phyloP scores from a whole-genome alignment of 164 flowering plant genomes.

The Brasenia schreberi region DNA sequence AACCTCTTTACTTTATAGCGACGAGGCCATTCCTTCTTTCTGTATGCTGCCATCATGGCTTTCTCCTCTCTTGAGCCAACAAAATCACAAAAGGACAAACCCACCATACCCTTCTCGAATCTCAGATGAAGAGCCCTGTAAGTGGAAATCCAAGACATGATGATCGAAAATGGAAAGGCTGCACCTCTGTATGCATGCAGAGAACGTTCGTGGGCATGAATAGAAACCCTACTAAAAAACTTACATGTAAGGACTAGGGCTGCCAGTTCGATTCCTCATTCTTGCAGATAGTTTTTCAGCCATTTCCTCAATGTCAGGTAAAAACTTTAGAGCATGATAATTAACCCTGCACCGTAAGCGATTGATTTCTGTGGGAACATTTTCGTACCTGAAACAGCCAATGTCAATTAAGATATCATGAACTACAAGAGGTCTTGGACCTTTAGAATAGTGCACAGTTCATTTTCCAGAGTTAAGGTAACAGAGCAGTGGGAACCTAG shows the following conservation, averaged over 20 bases:
- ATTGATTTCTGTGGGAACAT: slow-evolving; percentile 92
- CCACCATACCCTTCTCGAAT: slow-evolving; percentile 99
- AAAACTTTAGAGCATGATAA: slow-evolving; percentile 90
- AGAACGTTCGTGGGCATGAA: background rate
- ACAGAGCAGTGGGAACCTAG: background rate
- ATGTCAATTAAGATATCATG: background rate
- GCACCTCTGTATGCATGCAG: background rate
- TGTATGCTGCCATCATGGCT: slow-evolving; percentile 79
- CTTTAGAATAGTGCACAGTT: background rate
- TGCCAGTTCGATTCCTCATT: slow-evolving; percentile 87
- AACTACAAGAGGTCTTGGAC: background rate
- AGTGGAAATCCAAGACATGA: slow-evolving; percentile 1
- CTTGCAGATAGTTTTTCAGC: slow-evolving; percentile 69
- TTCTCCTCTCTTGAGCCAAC: slow-evolving; percentile 97
- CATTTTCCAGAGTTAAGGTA: background rate
- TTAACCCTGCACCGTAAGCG: slow-evolving; percentile 90
- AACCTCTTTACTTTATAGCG: slow-evolving; percentile 58
- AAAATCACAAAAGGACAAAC: slow-evolving; percentile 96
- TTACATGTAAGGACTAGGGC: slow-evolving; percentile 80
- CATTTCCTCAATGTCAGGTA: slow-evolving; percentile 92
- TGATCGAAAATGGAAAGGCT: background rate
- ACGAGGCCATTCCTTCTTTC: slow-evolving; percentile 98
- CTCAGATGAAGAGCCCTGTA: slow-evolving; percentile 97
- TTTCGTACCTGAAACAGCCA: slow-evolving; percentile 62
- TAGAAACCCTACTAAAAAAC: background rate